Conservation (phyloP, 441 rosid species). For the Corymbia citriodora region DNA sequence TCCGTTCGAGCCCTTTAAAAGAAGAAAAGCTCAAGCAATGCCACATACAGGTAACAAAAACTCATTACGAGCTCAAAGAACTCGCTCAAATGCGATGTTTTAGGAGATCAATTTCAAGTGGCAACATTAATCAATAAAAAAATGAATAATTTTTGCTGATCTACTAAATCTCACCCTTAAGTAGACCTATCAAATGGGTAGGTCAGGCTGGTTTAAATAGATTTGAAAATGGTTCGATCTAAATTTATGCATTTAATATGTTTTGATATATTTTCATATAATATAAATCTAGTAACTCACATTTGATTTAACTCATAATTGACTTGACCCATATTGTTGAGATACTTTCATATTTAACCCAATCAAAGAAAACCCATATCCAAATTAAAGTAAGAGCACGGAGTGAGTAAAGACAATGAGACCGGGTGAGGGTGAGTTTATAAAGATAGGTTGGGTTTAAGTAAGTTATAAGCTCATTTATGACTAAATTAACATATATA, state of each 20-base stretch:
- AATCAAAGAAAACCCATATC: background rate
- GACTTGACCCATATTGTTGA: rapidly evolving
- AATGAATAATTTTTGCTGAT: rapidly evolving
- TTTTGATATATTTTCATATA: no score
- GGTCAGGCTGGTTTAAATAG: background rate
- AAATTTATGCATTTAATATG: rapidly evolving
- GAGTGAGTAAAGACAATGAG: no score
- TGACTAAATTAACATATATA: background rate
- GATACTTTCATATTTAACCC: background rate
- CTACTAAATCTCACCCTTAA: background rate
- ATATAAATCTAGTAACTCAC: background rate
- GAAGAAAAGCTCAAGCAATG: background rate
- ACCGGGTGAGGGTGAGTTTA: background rate
- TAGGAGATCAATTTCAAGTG: background rate
- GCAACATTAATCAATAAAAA: background rate
- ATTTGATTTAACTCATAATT: no score
- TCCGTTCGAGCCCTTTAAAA: background rate
- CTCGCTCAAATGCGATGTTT: background rate
- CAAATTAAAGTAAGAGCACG: background rate
- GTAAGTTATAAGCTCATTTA: no score
- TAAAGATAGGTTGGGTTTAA: background rate
- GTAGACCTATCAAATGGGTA: background rate
- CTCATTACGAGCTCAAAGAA: background rate
- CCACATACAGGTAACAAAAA: background rate
- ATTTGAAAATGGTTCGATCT: background rate